Conservation (phyloP, 805 yeast genomes). For the Saccharomycopsis guyanensis region DNA sequence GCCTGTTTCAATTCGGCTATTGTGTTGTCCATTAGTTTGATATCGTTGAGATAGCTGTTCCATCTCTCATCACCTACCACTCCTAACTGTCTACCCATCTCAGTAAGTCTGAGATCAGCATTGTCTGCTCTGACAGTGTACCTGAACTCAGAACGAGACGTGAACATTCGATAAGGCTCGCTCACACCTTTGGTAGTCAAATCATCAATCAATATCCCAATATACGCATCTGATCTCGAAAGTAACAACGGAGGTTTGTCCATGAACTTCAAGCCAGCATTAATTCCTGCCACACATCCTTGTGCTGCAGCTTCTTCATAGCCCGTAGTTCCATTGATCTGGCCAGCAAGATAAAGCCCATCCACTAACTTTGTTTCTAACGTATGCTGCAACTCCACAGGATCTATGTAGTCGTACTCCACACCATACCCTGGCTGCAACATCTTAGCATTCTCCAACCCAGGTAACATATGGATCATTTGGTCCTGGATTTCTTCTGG, state of each 20-base stretch:
- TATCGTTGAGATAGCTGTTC: constrained; percentile 38
- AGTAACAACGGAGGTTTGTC: constrained; percentile 42
- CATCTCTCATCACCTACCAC: constrained; percentile 58
- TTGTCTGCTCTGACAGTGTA: constrained; percentile 87
- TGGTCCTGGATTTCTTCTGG: constrained; percentile 84
- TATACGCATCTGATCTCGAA: constrained; percentile 75
- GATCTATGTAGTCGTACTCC: constrained; percentile 94
- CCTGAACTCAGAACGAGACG: constrained; percentile 91
- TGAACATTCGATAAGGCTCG: constrained; percentile 97
- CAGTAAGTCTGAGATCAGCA: constrained; percentile 82
- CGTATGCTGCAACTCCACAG: constrained; percentile 71
- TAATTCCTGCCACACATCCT: constrained; percentile 91
- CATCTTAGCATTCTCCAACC: constrained; percentile 83
- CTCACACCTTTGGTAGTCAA: constrained; percentile 90
- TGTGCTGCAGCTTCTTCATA: constrained; percentile 99
- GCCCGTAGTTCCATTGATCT: constrained; percentile 97
- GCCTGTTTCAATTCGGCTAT: constrained; percentile 38
- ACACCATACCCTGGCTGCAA: constrained; percentile 98
- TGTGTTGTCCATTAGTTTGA: constrained; percentile 35
- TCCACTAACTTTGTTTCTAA: constrained; percentile 73
- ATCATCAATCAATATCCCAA: constrained; percentile 92
- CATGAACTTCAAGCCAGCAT: constrained; percentile 64
- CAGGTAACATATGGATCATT: constrained; percentile 72
- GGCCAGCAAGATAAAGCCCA: constrained; percentile 90
- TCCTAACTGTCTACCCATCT: constrained; percentile 56